A percentile compares a stretch with the other conserved stretches of the same genome.
These are phyloP conservation scores for Cyberlindnera amylophila DNA, from an alignment of 805 yeast genomes.

Conservation along the genomic window DNA sequence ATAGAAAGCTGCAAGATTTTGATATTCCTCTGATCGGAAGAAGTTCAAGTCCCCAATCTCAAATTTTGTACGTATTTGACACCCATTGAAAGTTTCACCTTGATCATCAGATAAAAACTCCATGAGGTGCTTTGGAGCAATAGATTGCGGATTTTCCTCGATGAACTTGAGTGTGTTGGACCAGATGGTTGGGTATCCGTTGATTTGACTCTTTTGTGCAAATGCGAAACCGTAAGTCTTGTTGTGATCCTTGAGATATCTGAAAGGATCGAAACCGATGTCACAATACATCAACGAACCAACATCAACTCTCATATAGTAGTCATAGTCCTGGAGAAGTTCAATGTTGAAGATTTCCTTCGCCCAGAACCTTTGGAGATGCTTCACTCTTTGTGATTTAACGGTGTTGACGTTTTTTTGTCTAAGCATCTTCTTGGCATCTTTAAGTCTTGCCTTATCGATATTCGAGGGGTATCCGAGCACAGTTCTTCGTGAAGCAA, in stretches of 20 bases:
- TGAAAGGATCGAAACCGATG: slow-evolving; percentile 43
- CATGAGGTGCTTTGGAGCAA: slow-evolving; percentile 60
- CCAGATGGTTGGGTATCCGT: slow-evolving; percentile 79
- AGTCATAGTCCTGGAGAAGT: slow-evolving; percentile 41
- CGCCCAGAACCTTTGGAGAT: slow-evolving; percentile 46
- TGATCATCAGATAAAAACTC: slow-evolving; percentile 68
- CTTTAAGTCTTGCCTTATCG: slow-evolving; percentile 10
- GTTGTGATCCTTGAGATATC: slow-evolving; percentile 46
- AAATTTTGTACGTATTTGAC: slow-evolving; percentile 88
- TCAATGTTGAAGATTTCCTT: slow-evolving; percentile 44
- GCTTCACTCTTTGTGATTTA: slow-evolving; percentile 52
- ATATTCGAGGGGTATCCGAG: slow-evolving; percentile 38
- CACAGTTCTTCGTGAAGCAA: slow-evolving; percentile 42
- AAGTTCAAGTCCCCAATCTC: slow-evolving; percentile 75
- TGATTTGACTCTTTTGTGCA: slow-evolving; percentile 58
- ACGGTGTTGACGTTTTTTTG: slow-evolving; percentile 48
- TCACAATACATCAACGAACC: slow-evolving; percentile 44
- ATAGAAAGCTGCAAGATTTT: slow-evolving; percentile 59
- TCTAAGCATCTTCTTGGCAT: slow-evolving; percentile 37
- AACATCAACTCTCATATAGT: slow-evolving; percentile 49
- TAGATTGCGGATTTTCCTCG: slow-evolving; percentile 50
- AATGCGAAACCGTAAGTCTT: slow-evolving; percentile 65
- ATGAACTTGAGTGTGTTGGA: slow-evolving; percentile 62
- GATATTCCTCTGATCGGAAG: slow-evolving; percentile 69
- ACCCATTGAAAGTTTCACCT: slow-evolving; percentile 70